These are phyloP conservation scores for Neurospora tetrasperma DNA, from an alignment of 495 filamentous ascomycete genomes.

Conservation along the genomic window DNA sequence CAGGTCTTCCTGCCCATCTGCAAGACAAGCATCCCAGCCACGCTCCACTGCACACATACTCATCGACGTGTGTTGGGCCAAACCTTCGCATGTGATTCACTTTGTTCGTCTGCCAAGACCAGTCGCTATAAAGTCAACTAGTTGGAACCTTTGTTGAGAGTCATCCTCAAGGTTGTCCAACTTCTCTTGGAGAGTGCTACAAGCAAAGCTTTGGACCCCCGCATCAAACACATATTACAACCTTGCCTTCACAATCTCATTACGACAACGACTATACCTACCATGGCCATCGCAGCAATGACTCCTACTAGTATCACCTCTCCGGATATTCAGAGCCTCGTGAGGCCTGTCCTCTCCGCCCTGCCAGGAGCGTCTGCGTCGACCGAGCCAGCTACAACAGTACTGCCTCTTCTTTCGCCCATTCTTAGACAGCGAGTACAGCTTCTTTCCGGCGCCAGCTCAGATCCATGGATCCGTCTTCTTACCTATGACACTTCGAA, in stretches of 20 bases:
- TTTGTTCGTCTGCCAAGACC: not conserved
- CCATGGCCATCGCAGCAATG: conserved; percentile 17
- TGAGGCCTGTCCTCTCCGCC: conserved; percentile 72
- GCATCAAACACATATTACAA: not conserved
- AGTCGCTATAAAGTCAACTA: not conserved
- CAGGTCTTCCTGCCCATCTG: not conserved
- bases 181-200: not conserved
- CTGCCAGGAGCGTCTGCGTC: conserved; percentile 79
- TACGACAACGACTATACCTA: not conserved
- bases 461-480: conserved; percentile 79
- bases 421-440: conserved; percentile 84
- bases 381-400: conserved; percentile 59
- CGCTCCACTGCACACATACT: not conserved
- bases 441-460: conserved; percentile 54
- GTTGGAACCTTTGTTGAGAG: not conserved
- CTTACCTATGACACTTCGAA: conserved; percentile 71
- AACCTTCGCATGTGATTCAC: not conserved
- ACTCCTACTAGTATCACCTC: conserved; percentile 38
- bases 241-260: not conserved
- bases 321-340: conserved; percentile 53
- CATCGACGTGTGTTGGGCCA: not conserved
- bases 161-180: not conserved
- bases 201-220: not conserved
- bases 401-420: conserved; percentile 77
- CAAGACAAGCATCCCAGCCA: not conserved